Conservation (phyloP, 2,329 filamentous ascomycete genomes). For the Exophiala oligosperma region DNA sequence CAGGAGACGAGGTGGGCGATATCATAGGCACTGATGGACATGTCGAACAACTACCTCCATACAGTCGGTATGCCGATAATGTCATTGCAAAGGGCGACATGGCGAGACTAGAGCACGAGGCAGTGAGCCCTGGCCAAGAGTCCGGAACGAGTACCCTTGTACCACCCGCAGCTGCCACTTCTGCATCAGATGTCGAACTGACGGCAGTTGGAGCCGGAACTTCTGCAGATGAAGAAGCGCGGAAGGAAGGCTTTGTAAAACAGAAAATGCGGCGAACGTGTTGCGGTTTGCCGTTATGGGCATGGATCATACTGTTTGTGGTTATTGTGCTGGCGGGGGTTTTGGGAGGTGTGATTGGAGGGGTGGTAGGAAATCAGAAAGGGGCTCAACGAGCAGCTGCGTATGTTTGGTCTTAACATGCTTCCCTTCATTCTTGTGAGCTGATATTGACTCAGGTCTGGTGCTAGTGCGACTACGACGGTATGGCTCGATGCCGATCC, state of each 20-base stretch:
- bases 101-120: slow-evolving; percentile 21
- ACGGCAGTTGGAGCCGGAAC: slow-evolving; percentile 26
- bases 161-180: slow-evolving; percentile 12
- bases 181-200: slow-evolving; percentile 25
- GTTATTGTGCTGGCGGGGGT: slow-evolving; percentile 51
- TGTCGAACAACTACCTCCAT: slow-evolving; percentile 86
- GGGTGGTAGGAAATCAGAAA: slow-evolving; percentile 48
- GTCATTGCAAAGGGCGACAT: slow-evolving; percentile 56
- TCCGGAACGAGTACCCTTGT: slow-evolving; percentile 7
- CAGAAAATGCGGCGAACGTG: slow-evolving; percentile 44
- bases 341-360: slow-evolving; percentile 56
- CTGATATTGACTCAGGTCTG: slow-evolving; percentile 7
- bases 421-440: background rate
- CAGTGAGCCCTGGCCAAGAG: slow-evolving; percentile 4
- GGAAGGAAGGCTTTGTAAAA: slow-evolving; percentile 44
- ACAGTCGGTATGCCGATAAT: slow-evolving; percentile 84
- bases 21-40: slow-evolving; percentile 87
- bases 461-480: slow-evolving; percentile 45
- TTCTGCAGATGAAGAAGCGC: slow-evolving; percentile 28
- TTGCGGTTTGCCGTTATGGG: slow-evolving; percentile 55
- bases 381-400: slow-evolving; percentile 28
- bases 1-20: slow-evolving; percentile 83
- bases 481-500: slow-evolving; percentile 53
- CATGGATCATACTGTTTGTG: slow-evolving; percentile 47
- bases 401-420: slow-evolving; percentile 16